These are phyloP conservation scores for Aspergillus biplanus DNA, from an alignment of 495 filamentous ascomycete species.

Conservation along the genomic window DNA sequence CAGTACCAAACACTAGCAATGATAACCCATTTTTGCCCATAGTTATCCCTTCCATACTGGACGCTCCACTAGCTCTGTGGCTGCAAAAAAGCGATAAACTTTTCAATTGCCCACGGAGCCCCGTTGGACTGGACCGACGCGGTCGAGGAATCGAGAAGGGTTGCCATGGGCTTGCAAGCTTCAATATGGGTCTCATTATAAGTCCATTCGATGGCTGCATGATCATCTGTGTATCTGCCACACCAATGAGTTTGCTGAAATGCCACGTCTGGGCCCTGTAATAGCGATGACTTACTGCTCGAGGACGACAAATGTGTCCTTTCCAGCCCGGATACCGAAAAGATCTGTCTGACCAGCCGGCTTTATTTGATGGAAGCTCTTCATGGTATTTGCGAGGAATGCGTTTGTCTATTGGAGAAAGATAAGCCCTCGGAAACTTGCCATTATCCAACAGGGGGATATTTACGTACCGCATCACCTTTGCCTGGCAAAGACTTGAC, in stretches of 20 bases:
- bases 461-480: background rate
- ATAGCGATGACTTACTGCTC: background rate
- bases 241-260: background rate
- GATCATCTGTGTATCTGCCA: background rate
- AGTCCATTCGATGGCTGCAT: background rate
- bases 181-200: constrained; percentile 5
- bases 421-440: background rate
- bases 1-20: no score
- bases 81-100: background rate
- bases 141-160: background rate
- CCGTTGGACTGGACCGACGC: background rate
- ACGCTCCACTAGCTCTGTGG: no score
- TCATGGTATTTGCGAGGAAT: background rate
- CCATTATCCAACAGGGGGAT: background rate
- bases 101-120: background rate
- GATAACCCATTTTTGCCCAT: no score
- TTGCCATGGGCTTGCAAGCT: constrained; percentile 1
- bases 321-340: background rate
- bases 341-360: background rate
- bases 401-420: background rate
- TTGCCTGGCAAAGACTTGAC: background rate
- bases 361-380: background rate
- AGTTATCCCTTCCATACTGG: no score
- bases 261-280: no score
- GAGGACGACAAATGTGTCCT: background rate